Base-by-base conservation (phyloP, 768 basidiomycete genomes). In the Fomitopsis serialis region DNA sequence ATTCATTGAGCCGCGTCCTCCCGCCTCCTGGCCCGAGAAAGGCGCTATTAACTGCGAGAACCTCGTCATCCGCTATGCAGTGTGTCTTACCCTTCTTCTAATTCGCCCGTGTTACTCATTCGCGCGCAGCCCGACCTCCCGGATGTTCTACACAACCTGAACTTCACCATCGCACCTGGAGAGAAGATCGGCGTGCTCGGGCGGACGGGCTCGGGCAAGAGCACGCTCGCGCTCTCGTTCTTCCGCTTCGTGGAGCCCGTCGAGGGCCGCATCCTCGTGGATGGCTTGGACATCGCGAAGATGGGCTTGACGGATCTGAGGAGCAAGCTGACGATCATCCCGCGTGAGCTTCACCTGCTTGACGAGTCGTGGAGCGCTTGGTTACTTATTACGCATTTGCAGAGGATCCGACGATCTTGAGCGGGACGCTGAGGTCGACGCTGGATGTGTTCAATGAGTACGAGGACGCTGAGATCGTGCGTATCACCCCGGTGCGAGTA, bases 221-320 rank as follows among this genome's bases (percentile, higher is more conserved):
- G 85, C 60, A 91, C 89, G 1, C 74, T 89, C 12, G 90, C 90
- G 0, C 73, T 93, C 12, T 87, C 87, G 8, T 89, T 93, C 72
- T 92, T 95, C 81, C 80, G 89, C 22, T 90, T 92, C 63, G 90
- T 95, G n/a, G 91, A 95, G 63, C 84, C 92, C 1, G 82, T 81
- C 0, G 76, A 84, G 60, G 92, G 92, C 6, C 74, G 74, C 7
- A 92, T 93, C 50, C 42, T 81, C 4, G 75, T 95, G 35, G 92
- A 93, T 63, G 87, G 75, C 19, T 45, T 90, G 11, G 87, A 94
- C 59, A 92, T 92, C 54, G 75, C 89, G 25, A 75, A 77, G 52
- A 80, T 94, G 50, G 92, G 92, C n/a, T 72, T 95, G 35, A 87
- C 87, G 0, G 90, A 94, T 64, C 75, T 97, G 35, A 80, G 93